Evolutionary conservation across 2,329 filamentous ascomycete genomes (phyloP), one percentile per base, ranked within the genome.

Genomic region (Tolypocladium capitatum): DNA sequence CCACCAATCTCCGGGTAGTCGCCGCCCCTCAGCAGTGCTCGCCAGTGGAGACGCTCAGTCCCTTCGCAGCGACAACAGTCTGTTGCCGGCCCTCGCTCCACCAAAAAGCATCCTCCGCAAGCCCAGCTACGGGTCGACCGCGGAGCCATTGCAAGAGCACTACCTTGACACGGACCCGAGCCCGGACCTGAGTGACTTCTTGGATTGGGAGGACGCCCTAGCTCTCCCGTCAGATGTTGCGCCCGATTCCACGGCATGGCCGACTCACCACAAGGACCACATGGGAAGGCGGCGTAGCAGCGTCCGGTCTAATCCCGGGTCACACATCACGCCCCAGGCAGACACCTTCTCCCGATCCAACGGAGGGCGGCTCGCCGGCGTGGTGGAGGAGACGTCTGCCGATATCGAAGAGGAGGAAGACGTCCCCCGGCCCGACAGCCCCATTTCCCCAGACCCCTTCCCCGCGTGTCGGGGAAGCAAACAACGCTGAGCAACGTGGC

Each of bases 401-500:
- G 47, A 30, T 16, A 48, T 49, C 21, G 40, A 53, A 36, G 53
- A 49, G 11, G 60, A 55, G 18, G 50, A 55, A 9, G 56, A 58
- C n/a, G 46, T 69, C 6, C 65, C 68, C 6, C 61, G 68, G 21
- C 68, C 70, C 3, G 69, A 73, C 45, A 68, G 65, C 48, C 65
- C 64, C 30, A 63, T 68, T 45, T 67, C 65, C 0, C 62, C 65
- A 2, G 58, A 59, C 14, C 50, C 56, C 1, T 61, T 67, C 35
- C 58, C 63, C 2, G 45, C 54, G 51, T 53, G 6, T 55, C 56
- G 16, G 43, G 40, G 16, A 51, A 49, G 28, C 54, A 57, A 41
- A 51, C 52, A 10, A 58, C 60, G 21, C 52, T 60, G 43, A 60
- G 57, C 53, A 68, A 68, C 55, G 62, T 63, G 45, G 69, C 67